Base-by-base conservation (phyloP, 163 green algal genomes). In the Scenedesmus sp. region DNA sequence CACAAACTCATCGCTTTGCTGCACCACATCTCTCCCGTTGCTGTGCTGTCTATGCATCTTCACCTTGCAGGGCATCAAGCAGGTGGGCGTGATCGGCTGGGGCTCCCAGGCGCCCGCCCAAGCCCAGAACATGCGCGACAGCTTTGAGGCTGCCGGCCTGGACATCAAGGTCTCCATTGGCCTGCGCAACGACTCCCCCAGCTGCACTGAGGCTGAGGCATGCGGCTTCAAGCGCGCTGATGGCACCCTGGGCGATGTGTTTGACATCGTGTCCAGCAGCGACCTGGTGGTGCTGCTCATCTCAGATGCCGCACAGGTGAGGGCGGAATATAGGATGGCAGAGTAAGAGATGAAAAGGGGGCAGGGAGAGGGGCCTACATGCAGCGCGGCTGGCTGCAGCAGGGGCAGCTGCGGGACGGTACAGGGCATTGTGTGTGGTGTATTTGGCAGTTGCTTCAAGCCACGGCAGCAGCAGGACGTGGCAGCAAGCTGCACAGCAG, bases 261-360 rank as follows among this genome's bases (percentile, higher is more conserved):
- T 99, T 89, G 98, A 99, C 89, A 95, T 99, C 9, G 97, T 99
- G 84, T 93, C 95, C 46, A 94, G 96, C 62, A 97, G 92, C 76
- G 98, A 99, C 96, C 94, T 99, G 77, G 97, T 99, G 12, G 91
- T 99, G 5, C 95, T 99, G 84, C 96, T 99, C 64, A 99, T 99
- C 94, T 99, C 97, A 12, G 98, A 99, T 89, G 98, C 96, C 57
- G 98, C 98, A 26, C 98, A 99, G 96, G 97, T 97, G 88, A 4
- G 90, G 1, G 13, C 52, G 57, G 26, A n/a, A 46, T 46, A 46
- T 46, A 46, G 59, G 12, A 9, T 18, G 64, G 8, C 46, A 1
- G 67, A 18, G 46, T 46, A 46, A 46, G 34, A 46, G 34, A 46
- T 46, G 34, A 46, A 46, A 46, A 46, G 34, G 34, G 34, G 34